Percentiles rank a stretch among this genome's conserved stretches.
Conservation (phyloP, 257 asterid genomes). For the Orobanche coerulescens region DNA sequence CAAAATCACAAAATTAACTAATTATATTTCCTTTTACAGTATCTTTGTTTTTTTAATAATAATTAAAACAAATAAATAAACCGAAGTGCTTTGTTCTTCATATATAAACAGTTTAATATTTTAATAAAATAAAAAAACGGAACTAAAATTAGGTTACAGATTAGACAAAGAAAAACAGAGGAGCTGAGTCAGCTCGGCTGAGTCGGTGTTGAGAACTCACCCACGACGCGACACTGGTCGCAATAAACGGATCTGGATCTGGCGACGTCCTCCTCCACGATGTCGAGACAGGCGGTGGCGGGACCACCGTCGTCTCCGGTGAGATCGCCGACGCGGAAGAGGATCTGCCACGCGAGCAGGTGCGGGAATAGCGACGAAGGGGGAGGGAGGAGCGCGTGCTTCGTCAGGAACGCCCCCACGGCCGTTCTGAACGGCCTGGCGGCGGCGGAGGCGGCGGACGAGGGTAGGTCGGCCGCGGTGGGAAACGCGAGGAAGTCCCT, state of each 20-base stretch:
- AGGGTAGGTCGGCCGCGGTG: constrained; percentile 29
- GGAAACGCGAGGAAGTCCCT: constrained; percentile 62
- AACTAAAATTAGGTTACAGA: background rate
- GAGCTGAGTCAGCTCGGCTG: constrained; percentile 23
- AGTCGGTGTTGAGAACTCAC: constrained; percentile 57
- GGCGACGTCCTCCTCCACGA: constrained; percentile 87
- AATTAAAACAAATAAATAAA: background rate
- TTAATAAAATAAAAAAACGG: too few relatives aligned
- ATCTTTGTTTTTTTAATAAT: background rate
- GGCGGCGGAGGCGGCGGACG: constrained; percentile 24
- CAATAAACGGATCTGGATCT: constrained; percentile 90
- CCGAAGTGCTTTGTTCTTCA: too few relatives aligned
- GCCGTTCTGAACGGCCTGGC: constrained; percentile 51
- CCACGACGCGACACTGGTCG: constrained; percentile 98
- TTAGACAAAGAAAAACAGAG: background rate
- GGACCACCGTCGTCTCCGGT: constrained; percentile 47
- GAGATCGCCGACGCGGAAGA: constrained; percentile 68
- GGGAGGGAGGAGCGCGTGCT: constrained; percentile 68
- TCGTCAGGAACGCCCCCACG: constrained; percentile 45
- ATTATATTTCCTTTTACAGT: too few relatives aligned
- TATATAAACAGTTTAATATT: too few relatives aligned
- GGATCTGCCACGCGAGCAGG: constrained; percentile 81
- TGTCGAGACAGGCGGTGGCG: constrained; percentile 62
- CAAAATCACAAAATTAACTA: background rate
- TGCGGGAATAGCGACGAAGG: constrained; percentile 78